Evolutionary conservation across 768 basidiomycete species (phyloP).

Genomic region (Pulveroboletus ravenelii): DNA sequence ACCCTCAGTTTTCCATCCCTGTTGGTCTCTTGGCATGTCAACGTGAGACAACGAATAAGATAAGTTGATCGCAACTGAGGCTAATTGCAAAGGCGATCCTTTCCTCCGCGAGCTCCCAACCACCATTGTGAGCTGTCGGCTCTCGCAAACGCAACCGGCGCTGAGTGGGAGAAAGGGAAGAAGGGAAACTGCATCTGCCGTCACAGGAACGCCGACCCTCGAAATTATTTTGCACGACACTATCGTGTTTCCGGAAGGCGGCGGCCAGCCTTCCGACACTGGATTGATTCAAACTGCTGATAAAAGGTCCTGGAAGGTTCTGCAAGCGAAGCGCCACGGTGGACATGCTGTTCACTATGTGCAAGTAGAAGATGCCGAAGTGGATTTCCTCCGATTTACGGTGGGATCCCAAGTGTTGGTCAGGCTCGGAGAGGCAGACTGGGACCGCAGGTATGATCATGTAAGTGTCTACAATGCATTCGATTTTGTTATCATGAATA

Average conservation of each 20-base stretch:
- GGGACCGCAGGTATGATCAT: conserved; percentile 67
- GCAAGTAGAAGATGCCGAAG: conserved; percentile 36
- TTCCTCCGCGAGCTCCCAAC: conserved; percentile 57
- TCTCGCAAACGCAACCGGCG: conserved; percentile 42
- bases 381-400: conserved; percentile 44
- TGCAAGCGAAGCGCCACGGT: conserved; percentile 64
- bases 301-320: conserved; percentile 51
- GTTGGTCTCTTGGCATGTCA: conserved; percentile 79
- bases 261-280: conserved; percentile 76
- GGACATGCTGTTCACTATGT: conserved; percentile 75
- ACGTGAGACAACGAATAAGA: conserved; percentile 39
- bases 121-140: conserved; percentile 45
- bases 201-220: conserved; percentile 45
- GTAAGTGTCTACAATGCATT: conserved; percentile 35
- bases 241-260: conserved; percentile 76
- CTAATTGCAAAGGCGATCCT: conserved; percentile 54
- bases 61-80: conserved; percentile 6
- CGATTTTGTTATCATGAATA: neutral
- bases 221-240: conserved; percentile 74
- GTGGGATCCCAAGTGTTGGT: conserved; percentile 50
- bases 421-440: conserved; percentile 55
- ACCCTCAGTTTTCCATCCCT: conserved; percentile 49
- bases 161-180: conserved; percentile 46
- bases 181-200: conserved; percentile 47
- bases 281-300: conserved; percentile 49